A percentile compares a stretch with the other conserved stretches of the same genome.
Conservation (phyloP, 1,284 basidiomycete species). For the Caloboletus inedulis region DNA sequence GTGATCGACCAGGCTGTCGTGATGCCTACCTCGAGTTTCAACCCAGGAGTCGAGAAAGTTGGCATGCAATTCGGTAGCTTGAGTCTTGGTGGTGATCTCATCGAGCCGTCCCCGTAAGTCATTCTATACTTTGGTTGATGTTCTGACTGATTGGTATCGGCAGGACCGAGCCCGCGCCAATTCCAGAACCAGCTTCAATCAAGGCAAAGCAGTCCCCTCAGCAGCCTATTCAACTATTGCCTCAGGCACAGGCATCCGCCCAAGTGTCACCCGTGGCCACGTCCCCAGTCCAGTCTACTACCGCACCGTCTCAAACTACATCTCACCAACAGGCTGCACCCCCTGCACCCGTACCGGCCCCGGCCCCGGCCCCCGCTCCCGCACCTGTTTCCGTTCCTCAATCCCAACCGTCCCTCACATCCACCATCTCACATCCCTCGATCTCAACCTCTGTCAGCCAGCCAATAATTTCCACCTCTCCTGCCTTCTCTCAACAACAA, state of each 20-base stretch:
- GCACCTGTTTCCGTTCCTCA: slow-evolving; percentile 39
- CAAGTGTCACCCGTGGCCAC: slow-evolving; percentile 32
- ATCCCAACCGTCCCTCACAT: slow-evolving; percentile 39
- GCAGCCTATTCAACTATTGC: slow-evolving; percentile 37
- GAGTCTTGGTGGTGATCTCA: slow-evolving; percentile 62
- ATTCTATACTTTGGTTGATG: neutral
- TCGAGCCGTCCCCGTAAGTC: slow-evolving; percentile 50
- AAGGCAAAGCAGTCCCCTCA: slow-evolving; percentile 43
- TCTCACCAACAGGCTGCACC: slow-evolving; percentile 30
- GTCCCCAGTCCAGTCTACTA: slow-evolving; percentile 35
- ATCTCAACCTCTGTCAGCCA: slow-evolving; percentile 43
- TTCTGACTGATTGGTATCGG: slow-evolving; percentile 10
- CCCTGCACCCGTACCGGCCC: slow-evolving; percentile 17
- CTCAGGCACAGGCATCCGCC: slow-evolving; percentile 23
- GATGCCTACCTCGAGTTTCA: slow-evolving; percentile 61
- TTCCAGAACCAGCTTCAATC: slow-evolving; percentile 42
- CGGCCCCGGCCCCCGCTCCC: slow-evolving; percentile 23
- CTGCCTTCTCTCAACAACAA: slow-evolving; percentile 32
- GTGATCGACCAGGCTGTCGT: slow-evolving; percentile 71
- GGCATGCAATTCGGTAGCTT: slow-evolving; percentile 84
- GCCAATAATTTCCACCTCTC: slow-evolving; percentile 30
- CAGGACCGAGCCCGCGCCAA: slow-evolving; percentile 22
- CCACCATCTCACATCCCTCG: slow-evolving; percentile 40
- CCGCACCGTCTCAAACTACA: slow-evolving; percentile 34
- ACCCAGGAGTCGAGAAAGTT: slow-evolving; percentile 61